phyloP scores from a whole-genome alignment of 352 stramenopile species.

The Phytophthora chlamydospora region DNA sequence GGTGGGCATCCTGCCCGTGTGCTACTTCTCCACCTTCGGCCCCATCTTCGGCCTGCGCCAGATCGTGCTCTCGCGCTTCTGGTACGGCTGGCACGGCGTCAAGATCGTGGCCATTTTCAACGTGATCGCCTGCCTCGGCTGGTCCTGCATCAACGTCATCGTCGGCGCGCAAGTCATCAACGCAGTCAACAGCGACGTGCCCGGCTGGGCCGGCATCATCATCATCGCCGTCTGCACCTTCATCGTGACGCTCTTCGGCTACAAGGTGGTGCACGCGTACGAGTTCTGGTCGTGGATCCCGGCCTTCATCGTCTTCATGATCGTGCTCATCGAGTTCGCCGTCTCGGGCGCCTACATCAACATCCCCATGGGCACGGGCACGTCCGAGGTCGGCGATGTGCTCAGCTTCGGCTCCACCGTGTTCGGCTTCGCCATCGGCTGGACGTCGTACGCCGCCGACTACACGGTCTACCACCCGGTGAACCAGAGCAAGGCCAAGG shows the following conservation, averaged over 20 bases:
- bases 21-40: conserved; percentile 53
- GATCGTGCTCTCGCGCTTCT: conserved; percentile 59
- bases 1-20: conserved; percentile 48
- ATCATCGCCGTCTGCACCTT: conserved; percentile 53
- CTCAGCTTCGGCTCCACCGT: conserved; percentile 44
- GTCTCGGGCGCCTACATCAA: conserved; percentile 47
- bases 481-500: conserved; percentile 49
- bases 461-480: conserved; percentile 57
- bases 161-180: conserved; percentile 57
- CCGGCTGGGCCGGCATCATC: conserved; percentile 51
- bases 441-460: conserved; percentile 46
- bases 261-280: conserved; percentile 58
- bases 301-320: conserved; percentile 54
- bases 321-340: conserved; percentile 46
- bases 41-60: conserved; percentile 50
- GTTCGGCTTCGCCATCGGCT: conserved; percentile 50
- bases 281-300: conserved; percentile 61
- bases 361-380: conserved; percentile 50
- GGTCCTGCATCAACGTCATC: conserved; percentile 56
- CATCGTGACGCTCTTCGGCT: conserved; percentile 53
- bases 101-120: conserved; percentile 54
- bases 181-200: conserved; percentile 50
- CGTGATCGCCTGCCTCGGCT: conserved; percentile 48
- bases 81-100: conserved; percentile 53
- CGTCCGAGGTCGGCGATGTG: conserved; percentile 39